Base-by-base conservation (phyloP, 2,329 filamentous ascomycete genomes). In the Arthrobotrys musiformis region DNA sequence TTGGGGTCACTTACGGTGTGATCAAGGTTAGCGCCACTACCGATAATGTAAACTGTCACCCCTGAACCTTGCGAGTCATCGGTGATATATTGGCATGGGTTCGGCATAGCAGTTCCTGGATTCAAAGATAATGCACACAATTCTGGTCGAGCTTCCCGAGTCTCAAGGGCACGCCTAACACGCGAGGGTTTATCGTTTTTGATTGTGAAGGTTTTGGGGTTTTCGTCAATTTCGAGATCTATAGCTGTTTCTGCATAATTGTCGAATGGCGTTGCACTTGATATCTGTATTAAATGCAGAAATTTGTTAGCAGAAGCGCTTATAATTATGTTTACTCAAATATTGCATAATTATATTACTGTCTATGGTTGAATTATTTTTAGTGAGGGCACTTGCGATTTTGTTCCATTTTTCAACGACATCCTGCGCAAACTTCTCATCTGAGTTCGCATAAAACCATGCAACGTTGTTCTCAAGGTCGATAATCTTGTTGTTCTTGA, bases 41-140 rank as follows among this genome's bases (percentile, higher is more conserved):
- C 60, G 2, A 63, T 13, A 6, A 63, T 11, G 17, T 63, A 63
- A n/a, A 63, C 42, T 13, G n/a, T 50, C 2, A 63, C 60, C 4
- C 60, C 60, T 7, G 9, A 17, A 6, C 60, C 40, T n/a, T 48
- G 60, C 30, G n/a, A 19, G 1, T 8, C n/a, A 15, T 63, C 42
- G 4, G 60, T 63, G 9, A 33, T 9, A 44, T 48, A 63, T 11
- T 33, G n/a, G 15, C 60, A 63, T 19, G 40, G 60, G 8, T 63
- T 8, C 4, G 9, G 1, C 1, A 48, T 9, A 9, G 0, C 1
- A 0, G 26, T 35, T 13, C 26, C n/a, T 9, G 60, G 60, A 1
- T 50, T 11, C 17, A 30, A 6, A 24, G 60, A 63, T 37, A 63
- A 17, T 30, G 30, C 44, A 8, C 60, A 63, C 5, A 50, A 11